Percentiles rank a stretch among this genome's conserved stretches.
phyloP scores from a whole-genome alignment of 208 protist species.

The Strigomonas culicis region DNA sequence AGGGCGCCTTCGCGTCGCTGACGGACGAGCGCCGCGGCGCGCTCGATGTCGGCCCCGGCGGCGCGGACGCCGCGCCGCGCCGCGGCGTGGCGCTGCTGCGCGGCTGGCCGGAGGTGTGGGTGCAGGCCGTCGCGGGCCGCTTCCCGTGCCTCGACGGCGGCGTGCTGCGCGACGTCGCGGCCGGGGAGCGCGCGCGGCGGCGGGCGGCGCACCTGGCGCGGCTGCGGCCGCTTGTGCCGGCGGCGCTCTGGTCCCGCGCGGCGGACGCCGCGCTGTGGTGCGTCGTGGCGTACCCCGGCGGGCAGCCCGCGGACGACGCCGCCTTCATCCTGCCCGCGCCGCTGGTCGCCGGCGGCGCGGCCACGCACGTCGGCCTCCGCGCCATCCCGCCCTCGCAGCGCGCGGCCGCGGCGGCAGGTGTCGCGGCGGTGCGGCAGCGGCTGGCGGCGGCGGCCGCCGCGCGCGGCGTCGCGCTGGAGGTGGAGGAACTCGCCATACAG shows the following conservation, averaged over 20 bases:
- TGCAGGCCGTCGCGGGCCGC: constrained; percentile 13
- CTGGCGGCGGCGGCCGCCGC: background rate
- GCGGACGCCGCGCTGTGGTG: constrained; percentile 12
- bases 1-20: background rate
- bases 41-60: too few species aligned
- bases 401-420: background rate
- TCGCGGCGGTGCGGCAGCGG: background rate
- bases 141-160: constrained; percentile 6
- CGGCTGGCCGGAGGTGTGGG: constrained; percentile 8
- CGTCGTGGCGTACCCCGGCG: constrained; percentile 23
- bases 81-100: background rate
- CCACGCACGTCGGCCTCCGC: background rate
- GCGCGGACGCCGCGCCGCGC: too few species aligned
- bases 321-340: too few species aligned
- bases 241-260: background rate
- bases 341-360: too few species aligned
- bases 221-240: constrained; percentile 17
- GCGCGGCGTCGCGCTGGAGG: too few species aligned
- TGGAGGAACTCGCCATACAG: too few species aligned
- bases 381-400: background rate
- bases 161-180: background rate
- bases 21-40: background rate
- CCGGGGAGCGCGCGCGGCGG: background rate
- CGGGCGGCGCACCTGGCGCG: constrained; percentile 10
- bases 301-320: constrained; percentile 3